Evolutionary conservation across 441 rosid species (phyloP).

Genomic region (Bruguiera hainesii): DNA sequence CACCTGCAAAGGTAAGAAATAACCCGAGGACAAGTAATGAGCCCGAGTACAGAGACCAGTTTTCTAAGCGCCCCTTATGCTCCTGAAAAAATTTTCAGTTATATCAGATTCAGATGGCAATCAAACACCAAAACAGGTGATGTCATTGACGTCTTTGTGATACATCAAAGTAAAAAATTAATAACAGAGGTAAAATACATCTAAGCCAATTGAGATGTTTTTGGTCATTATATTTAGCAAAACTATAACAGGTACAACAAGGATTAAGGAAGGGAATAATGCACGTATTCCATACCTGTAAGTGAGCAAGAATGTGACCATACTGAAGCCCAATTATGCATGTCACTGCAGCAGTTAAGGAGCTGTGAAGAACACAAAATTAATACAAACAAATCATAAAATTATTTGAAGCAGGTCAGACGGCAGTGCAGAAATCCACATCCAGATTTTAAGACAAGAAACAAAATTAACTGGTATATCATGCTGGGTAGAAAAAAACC

Average conservation of each 20-base stretch:
- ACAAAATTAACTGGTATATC: neutral
- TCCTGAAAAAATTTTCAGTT: constrained; percentile 21
- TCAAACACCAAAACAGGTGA: neutral
- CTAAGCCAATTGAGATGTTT: neutral
- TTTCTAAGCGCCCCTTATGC: constrained; percentile 26
- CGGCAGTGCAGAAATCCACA: neutral
- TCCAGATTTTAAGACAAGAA: neutral
- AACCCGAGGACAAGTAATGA: constrained; percentile 21
- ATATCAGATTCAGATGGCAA: constrained; percentile 4
- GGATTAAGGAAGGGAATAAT: neutral
- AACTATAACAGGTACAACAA: neutral
- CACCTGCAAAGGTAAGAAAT: constrained; percentile 21
- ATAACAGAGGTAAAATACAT: neutral
- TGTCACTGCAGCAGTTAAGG: constrained; percentile 29
- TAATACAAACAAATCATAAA: neutral
- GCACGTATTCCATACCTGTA: constrained; percentile 16
- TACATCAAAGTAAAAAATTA: neutral
- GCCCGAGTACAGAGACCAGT: constrained; percentile 21
- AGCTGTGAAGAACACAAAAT: constrained; percentile 14
- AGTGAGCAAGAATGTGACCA: constrained; percentile 30
- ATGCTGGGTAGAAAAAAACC: no score
- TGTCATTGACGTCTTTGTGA: neutral
- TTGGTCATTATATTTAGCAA: neutral
- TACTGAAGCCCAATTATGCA: constrained; percentile 35
- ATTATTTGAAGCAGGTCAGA: neutral